These are phyloP conservation scores for Silene coronaria DNA, from an alignment of 179 eudicot genomes.

Conservation along the genomic window DNA sequence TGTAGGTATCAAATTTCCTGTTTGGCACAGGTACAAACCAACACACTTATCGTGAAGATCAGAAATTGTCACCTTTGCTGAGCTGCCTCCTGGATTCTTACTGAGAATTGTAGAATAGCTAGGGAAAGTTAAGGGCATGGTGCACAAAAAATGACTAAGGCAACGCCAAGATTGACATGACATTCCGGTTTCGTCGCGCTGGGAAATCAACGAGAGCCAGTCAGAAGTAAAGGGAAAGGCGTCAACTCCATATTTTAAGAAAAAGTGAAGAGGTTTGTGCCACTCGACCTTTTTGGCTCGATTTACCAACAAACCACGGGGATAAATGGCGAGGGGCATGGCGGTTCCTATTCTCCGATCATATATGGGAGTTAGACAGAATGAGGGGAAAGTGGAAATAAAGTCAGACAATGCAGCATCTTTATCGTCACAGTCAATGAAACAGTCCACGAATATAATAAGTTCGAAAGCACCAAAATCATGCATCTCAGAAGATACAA, in stretches of 20 bases:
- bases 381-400: too few species aligned
- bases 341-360: too few species aligned
- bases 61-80: too few species aligned
- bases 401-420: too few species aligned
- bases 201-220: background rate
- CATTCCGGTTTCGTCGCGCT: background rate
- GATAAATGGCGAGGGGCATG: too few species aligned
- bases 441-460: too few species aligned
- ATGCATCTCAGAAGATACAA: too few species aligned
- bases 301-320: background rate
- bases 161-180: background rate
- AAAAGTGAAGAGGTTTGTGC: slow-evolving; percentile 9
- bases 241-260: slow-evolving; percentile 1
- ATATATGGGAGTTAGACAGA: too few species aligned
- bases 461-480: too few species aligned
- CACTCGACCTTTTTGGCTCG: background rate
- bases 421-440: too few species aligned
- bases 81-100: background rate
- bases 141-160: background rate
- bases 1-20: background rate
- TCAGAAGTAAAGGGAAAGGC: slow-evolving; percentile 4
- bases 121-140: background rate
- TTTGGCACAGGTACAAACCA: background rate
- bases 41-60: background rate
- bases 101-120: background rate